Percentiles rank a stretch among this genome's conserved stretches.
These are phyloP conservation scores for Globisporangium iwayamae DNA, from an alignment of 352 stramenopile genomes.

Conservation along the genomic window DNA sequence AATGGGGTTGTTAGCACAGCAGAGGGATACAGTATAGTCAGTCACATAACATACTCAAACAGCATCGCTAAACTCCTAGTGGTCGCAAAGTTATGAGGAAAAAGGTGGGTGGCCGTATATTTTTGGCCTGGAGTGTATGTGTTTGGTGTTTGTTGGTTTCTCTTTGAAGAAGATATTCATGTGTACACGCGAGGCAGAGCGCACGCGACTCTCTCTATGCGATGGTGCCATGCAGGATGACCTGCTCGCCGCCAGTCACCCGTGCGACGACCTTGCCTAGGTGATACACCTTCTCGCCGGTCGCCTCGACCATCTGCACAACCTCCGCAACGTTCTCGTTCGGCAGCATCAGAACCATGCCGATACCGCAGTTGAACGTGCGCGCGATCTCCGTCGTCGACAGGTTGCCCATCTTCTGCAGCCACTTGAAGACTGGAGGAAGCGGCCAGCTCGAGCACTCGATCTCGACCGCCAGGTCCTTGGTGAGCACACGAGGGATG, in stretches of 20 bases:
- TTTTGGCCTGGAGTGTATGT: too few relatives aligned
- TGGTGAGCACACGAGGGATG: slow-evolving; percentile 93
- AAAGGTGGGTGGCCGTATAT: too few relatives aligned
- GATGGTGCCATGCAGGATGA: slow-evolving; percentile 76
- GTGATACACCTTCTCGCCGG: slow-evolving; percentile 89
- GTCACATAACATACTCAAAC: too few relatives aligned
- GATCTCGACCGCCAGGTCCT: slow-evolving; percentile 92
- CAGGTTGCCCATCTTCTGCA: slow-evolving; percentile 91
- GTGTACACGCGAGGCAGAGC: not conserved
- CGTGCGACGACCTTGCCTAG: slow-evolving; percentile 78
- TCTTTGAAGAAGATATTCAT: slow-evolving; percentile 6
- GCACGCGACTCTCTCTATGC: slow-evolving; percentile 28
- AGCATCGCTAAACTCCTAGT: too few relatives aligned
- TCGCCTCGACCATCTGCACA: slow-evolving; percentile 72
- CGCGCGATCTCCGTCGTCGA: slow-evolving; percentile 94
- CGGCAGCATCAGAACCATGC: slow-evolving; percentile 97
- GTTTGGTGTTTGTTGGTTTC: not conserved
- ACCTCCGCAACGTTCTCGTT: slow-evolving; percentile 88
- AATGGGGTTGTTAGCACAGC: too few relatives aligned
- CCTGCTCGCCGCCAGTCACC: slow-evolving; percentile 66
- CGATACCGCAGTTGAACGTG: slow-evolving; percentile 99
- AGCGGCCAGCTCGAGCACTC: slow-evolving; percentile 89
- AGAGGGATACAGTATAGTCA: too few relatives aligned
- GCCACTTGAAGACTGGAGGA: slow-evolving; percentile 97
- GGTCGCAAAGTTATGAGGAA: too few relatives aligned